A percentile compares a stretch with the other conserved stretches of the same genome.
phyloP scores from a whole-genome alignment of 305 asterid genomes.

The Fraxinus floribunda region DNA sequence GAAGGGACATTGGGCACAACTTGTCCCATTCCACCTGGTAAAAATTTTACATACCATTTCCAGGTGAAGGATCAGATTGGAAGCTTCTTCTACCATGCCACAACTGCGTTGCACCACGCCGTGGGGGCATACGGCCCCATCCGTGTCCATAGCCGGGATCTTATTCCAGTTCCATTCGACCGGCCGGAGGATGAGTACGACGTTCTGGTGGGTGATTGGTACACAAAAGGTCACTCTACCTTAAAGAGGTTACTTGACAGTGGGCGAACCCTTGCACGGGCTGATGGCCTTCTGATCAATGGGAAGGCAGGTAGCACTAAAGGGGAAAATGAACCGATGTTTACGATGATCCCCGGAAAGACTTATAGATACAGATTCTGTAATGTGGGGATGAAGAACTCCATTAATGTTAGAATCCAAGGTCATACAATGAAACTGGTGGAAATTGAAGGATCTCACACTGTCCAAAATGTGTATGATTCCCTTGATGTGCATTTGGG shows the following conservation, averaged over 20 bases:
- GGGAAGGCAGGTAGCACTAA: slow-evolving; percentile 26
- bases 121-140: slow-evolving; percentile 58
- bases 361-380: slow-evolving; percentile 42
- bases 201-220: slow-evolving; percentile 60
- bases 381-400: slow-evolving; percentile 39
- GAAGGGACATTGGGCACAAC: slow-evolving; percentile 53
- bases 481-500: slow-evolving; percentile 47
- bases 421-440: slow-evolving; percentile 42
- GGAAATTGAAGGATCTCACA: slow-evolving; percentile 48
- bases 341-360: slow-evolving; percentile 22
- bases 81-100: slow-evolving; percentile 48
- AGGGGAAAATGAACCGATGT: slow-evolving; percentile 30
- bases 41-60: slow-evolving; percentile 47
- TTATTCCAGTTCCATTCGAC: slow-evolving; percentile 58
- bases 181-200: slow-evolving; percentile 41
- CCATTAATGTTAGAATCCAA: slow-evolving; percentile 38
- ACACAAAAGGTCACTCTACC: slow-evolving; percentile 31
- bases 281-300: slow-evolving; percentile 39
- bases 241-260: slow-evolving; percentile 27
- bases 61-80: slow-evolving; percentile 72
- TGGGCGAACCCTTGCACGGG: slow-evolving; percentile 28
- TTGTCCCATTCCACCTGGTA: slow-evolving; percentile 53
- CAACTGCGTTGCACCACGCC: slow-evolving; percentile 47
- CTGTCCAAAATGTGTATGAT: slow-evolving; percentile 43
- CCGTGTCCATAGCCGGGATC: slow-evolving; percentile 38